Evolutionary conservation across 352 stramenopile genomes (phyloP).

Genomic region (Phytophthora pluvialis): DNA sequence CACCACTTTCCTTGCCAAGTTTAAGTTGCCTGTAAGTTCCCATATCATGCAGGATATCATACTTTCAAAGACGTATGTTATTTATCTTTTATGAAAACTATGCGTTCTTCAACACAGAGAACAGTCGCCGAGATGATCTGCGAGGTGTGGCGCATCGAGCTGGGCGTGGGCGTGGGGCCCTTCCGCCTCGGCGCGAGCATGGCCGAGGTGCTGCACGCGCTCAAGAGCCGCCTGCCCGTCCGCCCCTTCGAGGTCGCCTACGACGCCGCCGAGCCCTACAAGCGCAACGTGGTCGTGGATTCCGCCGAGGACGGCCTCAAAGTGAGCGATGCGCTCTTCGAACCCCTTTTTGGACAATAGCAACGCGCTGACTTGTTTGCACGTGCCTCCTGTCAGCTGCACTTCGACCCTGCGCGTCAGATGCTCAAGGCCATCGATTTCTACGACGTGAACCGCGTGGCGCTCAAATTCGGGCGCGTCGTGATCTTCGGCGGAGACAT

Average conservation of each 20-base stretch:
- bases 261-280: conserved; percentile 69
- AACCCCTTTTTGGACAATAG: not conserved
- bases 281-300: conserved; percentile 61
- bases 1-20: too few relatives aligned
- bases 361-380: not conserved
- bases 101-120: conserved; percentile 16
- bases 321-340: conserved; percentile 5
- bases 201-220: conserved; percentile 73
- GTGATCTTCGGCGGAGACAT: conserved; percentile 85
- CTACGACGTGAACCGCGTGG: conserved; percentile 78
- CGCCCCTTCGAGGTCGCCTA: conserved; percentile 84
- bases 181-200: conserved; percentile 81
- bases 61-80: too few relatives aligned
- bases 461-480: conserved; percentile 83
- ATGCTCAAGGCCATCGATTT: conserved; percentile 79
- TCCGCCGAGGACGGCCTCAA: conserved; percentile 78
- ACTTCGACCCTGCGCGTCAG: conserved; percentile 73
- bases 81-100: too few relatives aligned
- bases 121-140: conserved; percentile 52
- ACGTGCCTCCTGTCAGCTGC: conserved; percentile 41
- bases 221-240: conserved; percentile 80
- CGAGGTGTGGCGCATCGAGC: conserved; percentile 86
- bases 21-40: too few relatives aligned
- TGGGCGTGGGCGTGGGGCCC: conserved; percentile 76
- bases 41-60: too few relatives aligned